These are phyloP conservation scores for Hysterium pulicare DNA, from an alignment of 2,329 filamentous ascomycete species.

Conservation along the genomic window DNA sequence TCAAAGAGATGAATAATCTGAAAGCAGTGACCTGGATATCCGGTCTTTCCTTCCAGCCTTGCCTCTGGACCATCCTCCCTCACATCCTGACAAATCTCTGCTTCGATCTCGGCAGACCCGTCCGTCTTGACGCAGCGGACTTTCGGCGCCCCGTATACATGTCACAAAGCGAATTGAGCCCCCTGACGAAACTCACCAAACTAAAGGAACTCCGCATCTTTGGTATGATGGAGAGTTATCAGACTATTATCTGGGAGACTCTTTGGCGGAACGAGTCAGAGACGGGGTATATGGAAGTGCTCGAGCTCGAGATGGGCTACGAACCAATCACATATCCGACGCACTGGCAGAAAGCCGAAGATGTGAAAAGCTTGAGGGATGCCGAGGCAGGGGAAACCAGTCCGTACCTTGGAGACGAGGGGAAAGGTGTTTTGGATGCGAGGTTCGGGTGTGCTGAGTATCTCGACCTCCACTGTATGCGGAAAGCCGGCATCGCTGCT, in stretches of 20 bases:
- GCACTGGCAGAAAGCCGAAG: slow-evolving; percentile 19
- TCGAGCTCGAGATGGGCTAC: slow-evolving; percentile 27
- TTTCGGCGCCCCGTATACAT: slow-evolving; percentile 20
- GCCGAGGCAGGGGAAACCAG: not conserved
- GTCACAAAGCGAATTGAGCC: slow-evolving; percentile 19
- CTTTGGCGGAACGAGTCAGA: slow-evolving; percentile 22
- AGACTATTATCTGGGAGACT: slow-evolving; percentile 29
- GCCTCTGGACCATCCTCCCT: slow-evolving; percentile 19
- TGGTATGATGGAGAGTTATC: slow-evolving; percentile 22
- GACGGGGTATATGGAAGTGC: slow-evolving; percentile 15
- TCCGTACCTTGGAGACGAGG: slow-evolving; percentile 21
- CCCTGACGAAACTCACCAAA: slow-evolving; percentile 18
- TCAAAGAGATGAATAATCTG: no score
- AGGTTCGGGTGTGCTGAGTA: slow-evolving; percentile 30
- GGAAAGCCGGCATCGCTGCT: slow-evolving; percentile 28
- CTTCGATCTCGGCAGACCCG: slow-evolving; percentile 24
- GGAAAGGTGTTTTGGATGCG: slow-evolving; percentile 27
- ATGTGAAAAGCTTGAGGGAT: slow-evolving; percentile 19
- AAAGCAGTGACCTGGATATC: no score
- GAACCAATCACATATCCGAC: slow-evolving; percentile 23
- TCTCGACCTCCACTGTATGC: slow-evolving; percentile 28
- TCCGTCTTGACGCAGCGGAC: slow-evolving; percentile 15
- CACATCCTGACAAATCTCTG: slow-evolving; percentile 23
- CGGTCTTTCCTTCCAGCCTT: slow-evolving; percentile 22
- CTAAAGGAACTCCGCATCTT: slow-evolving; percentile 29